phyloP scores from a whole-genome alignment of 2,329 filamentous ascomycete species.

The Lachnellula hyalina region DNA sequence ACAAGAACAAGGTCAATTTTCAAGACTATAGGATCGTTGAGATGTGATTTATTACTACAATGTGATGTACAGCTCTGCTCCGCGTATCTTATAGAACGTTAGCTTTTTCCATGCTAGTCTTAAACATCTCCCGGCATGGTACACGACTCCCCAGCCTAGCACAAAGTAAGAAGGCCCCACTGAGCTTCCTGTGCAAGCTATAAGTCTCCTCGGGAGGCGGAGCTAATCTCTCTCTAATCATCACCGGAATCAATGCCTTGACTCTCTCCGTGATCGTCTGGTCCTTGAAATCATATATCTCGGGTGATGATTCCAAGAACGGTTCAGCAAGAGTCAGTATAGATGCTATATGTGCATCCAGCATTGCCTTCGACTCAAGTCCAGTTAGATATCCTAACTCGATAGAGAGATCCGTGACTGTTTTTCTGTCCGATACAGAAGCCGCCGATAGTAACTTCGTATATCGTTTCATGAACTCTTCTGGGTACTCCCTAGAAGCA shows the following conservation, averaged over 20 bases:
- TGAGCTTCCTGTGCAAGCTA: slow-evolving; percentile 88
- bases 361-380: slow-evolving; percentile 77
- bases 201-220: slow-evolving; percentile 98
- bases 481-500: slow-evolving; percentile 79
- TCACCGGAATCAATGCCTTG: slow-evolving; percentile 79
- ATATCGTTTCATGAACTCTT: slow-evolving; percentile 74
- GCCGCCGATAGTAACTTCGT: slow-evolving; percentile 76
- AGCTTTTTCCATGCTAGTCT: slow-evolving; percentile 33
- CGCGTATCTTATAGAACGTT: slow-evolving; percentile 3
- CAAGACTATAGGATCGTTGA: background rate
- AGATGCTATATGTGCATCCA: slow-evolving; percentile 82
- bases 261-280: slow-evolving; percentile 97
- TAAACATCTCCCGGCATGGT: slow-evolving; percentile 74
- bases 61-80: background rate
- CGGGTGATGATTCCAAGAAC: slow-evolving; percentile 69
- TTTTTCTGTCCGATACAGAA: slow-evolving; percentile 59
- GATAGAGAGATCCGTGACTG: slow-evolving; percentile 64
- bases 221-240: slow-evolving; percentile 82
- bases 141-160: slow-evolving; percentile 80
- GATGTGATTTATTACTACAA: slow-evolving; percentile 7
- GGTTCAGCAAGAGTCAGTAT: slow-evolving; percentile 90
- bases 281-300: slow-evolving; percentile 84
- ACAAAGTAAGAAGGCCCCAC: slow-evolving; percentile 90
- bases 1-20: background rate
- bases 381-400: slow-evolving; percentile 88